Evolutionary conservation across 2,329 filamentous ascomycete genomes (phyloP).

Genomic region (Cephalotrichum gorgonifer): DNA sequence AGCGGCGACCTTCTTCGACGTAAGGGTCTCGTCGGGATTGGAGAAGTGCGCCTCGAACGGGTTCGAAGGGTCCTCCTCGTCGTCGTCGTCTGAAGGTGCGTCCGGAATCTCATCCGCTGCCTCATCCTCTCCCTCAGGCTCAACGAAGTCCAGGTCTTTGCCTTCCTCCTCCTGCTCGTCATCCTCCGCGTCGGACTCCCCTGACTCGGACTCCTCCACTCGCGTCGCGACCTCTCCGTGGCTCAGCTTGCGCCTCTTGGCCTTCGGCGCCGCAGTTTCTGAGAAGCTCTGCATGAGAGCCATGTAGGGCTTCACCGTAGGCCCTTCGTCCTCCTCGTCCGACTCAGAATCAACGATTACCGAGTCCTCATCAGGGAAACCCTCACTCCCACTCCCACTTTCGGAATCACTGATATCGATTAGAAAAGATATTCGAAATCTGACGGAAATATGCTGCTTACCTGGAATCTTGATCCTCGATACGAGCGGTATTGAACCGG

Average conservation of each 20-base stretch:
- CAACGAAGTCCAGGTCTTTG: constrained; percentile 16
- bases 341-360: constrained; percentile 13
- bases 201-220: constrained; percentile 12
- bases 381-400: constrained; percentile 11
- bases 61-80: constrained; percentile 47
- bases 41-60: constrained; percentile 78
- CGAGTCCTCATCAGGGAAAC: constrained; percentile 5
- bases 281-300: constrained; percentile 46
- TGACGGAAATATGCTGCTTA: constrained; percentile 13
- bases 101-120: constrained; percentile 27
- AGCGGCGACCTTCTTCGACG: constrained; percentile 42
- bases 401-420: neutral
- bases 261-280: constrained; percentile 30
- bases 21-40: constrained; percentile 49
- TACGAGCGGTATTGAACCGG: constrained; percentile 33
- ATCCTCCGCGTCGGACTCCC: constrained; percentile 10
- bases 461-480: constrained; percentile 27
- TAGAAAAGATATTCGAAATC: neutral
- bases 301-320: constrained; percentile 40
- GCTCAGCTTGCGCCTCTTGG: constrained; percentile 49
- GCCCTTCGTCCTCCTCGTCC: constrained; percentile 34
- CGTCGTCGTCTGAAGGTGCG: constrained; percentile 29
- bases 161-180: constrained; percentile 23
- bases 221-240: constrained; percentile 17
- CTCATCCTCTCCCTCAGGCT: constrained; percentile 25